Evolutionary conservation across 495 filamentous ascomycete species (phyloP).

Genomic region (Bombardia bombarda): DNA sequence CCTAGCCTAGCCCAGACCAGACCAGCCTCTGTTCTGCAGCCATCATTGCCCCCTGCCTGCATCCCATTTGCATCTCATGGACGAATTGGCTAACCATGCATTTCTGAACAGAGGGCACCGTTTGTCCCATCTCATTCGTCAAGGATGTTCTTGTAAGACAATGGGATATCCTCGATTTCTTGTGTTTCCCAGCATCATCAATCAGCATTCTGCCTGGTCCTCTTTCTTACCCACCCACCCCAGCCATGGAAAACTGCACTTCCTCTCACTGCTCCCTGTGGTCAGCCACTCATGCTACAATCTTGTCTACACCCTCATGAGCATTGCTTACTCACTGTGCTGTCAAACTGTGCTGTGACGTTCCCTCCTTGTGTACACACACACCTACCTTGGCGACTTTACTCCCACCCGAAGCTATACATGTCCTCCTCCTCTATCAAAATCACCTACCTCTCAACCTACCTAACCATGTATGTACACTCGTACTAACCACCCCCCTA

Average conservation of each 20-base stretch:
- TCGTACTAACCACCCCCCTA: conserved; percentile 17
- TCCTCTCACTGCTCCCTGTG: not conserved
- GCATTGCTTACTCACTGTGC: not conserved
- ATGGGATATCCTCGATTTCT: too few species aligned
- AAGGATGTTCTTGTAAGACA: conserved; percentile 59
- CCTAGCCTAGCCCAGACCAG: not conserved
- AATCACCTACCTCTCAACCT: too few species aligned
- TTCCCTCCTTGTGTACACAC: too few species aligned
- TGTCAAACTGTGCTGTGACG: too few species aligned
- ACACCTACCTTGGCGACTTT: too few species aligned
- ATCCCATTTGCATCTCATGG: conserved; percentile 25
- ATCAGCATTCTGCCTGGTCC: too few species aligned
- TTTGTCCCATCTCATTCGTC: conserved; percentile 65
- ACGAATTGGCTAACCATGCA: conserved; percentile 30
- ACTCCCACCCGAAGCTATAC: too few species aligned
- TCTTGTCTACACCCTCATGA: conserved; percentile 6
- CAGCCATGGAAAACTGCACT: not conserved
- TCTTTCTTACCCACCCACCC: conserved; percentile 1
- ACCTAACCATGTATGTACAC: too few species aligned
- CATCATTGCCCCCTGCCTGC: not conserved
- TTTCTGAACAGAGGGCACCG: conserved; percentile 51
- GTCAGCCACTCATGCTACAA: conserved; percentile 9
- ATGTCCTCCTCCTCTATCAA: too few species aligned
- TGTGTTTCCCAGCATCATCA: too few species aligned
- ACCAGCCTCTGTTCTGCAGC: not conserved